Base-by-base conservation (phyloP, 495 filamentous ascomycete genomes). In the Umbilicaria muhlenbergii region DNA sequence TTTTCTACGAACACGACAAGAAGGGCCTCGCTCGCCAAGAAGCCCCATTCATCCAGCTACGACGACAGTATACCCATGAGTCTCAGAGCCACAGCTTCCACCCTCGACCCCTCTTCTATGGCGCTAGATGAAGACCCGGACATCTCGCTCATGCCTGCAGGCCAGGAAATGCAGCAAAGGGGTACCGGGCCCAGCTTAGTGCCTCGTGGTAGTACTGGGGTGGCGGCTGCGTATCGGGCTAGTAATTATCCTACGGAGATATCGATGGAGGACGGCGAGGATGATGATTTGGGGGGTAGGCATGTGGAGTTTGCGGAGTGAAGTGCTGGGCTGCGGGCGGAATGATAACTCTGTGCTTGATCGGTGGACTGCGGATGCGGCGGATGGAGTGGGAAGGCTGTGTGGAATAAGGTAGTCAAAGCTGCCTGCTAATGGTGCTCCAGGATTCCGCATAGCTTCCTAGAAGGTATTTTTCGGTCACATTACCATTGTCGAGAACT, bases 241-340 rank as follows among this genome's bases (percentile, higher is more conserved):
- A 15, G 24, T 32, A 24, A 42, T 3, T 50, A 52, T 44, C 24
- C 43, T 33, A 32, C 46, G n/a, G 49, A 51, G 34, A 46, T 54
- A 6, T 31, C 19, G 4, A 49, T 55, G 43, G 52, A 52, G 6
- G 52, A 52, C n/a, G 49, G 44, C 11, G 52, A 54, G 18, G 38
- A 45, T 10, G 52, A 41, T 17, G 41, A 36, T 8, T 28, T 28
- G 24, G 5, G 4, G 24, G 24, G 4, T 28, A 28, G 24, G 24
- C 24, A 28, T 28, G 24, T 28, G 24, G 24, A 28, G 8, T 28
- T 28, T 6, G 24, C 24, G 24, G 24, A 28, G 24, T 28, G 24
- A 28, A 28, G 24, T 3, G 5, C 2, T 2, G 19, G 19, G 4
- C 6, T 10, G 24, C 24, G 5, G 24, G 24, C 24, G 1, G 6